Percentiles rank a stretch among this genome's conserved stretches.
These are phyloP conservation scores for Trichoderma virens DNA, from an alignment of 495 filamentous ascomycete species.

Conservation along the genomic window DNA sequence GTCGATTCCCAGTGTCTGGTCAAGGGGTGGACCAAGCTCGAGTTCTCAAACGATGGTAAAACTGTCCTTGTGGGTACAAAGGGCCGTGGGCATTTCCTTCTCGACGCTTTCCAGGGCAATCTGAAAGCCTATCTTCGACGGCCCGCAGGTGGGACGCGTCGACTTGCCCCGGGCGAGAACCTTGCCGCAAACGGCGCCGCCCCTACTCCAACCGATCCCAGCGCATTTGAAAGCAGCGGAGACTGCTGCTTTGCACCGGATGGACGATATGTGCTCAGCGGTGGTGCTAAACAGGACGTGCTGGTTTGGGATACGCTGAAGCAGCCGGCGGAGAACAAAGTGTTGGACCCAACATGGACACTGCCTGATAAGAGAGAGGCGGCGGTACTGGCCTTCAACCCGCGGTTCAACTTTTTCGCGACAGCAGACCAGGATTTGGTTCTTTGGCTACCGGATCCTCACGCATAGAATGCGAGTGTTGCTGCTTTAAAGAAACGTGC, in stretches of 20 bases:
- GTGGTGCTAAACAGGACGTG: slow-evolving; percentile 57
- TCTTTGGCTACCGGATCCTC: slow-evolving; percentile 81
- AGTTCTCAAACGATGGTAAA: slow-evolving; percentile 94
- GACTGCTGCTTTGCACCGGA: slow-evolving; percentile 86
- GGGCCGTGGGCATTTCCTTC: slow-evolving; percentile 70
- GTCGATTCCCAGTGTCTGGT: slow-evolving; percentile 30
- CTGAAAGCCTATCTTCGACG: slow-evolving; percentile 57
- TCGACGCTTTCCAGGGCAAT: slow-evolving; percentile 81
- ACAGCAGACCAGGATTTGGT: slow-evolving; percentile 80
- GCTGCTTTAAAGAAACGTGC: slow-evolving; percentile 7
- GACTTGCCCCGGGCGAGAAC: slow-evolving; percentile 42
- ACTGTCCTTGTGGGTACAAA: slow-evolving; percentile 73
- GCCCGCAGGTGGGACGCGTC: slow-evolving; percentile 32
- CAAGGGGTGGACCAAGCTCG: slow-evolving; percentile 73
- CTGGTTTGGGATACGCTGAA: slow-evolving; percentile 75
- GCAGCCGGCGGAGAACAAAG: slow-evolving; percentile 44
- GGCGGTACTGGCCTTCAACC: slow-evolving; percentile 79
- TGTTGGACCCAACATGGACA: slow-evolving; percentile 55
- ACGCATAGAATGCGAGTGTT: slow-evolving; percentile 28
- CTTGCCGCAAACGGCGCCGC: slow-evolving; percentile 19
- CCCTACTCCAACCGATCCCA: neutral
- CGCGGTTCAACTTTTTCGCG: slow-evolving; percentile 79
- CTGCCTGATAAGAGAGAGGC: slow-evolving; percentile 60
- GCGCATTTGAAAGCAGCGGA: slow-evolving; percentile 48
- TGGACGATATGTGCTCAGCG: slow-evolving; percentile 77